Evolutionary conservation across 2,329 filamentous ascomycete genomes (phyloP).

Genomic region (Conoideocrella luteorostrata): DNA sequence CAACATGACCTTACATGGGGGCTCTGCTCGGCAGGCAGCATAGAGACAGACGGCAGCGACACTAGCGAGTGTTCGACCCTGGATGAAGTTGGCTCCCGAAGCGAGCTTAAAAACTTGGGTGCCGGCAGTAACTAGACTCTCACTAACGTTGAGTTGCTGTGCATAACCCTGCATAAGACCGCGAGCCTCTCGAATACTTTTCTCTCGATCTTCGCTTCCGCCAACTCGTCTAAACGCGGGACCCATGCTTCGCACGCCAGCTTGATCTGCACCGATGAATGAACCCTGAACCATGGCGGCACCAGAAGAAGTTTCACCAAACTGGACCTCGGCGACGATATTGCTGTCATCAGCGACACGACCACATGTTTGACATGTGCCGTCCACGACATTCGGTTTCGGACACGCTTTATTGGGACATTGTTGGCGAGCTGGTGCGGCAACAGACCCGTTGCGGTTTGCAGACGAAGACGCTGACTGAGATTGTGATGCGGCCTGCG

Average conservation of each 20-base stretch:
- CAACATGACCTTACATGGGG: conserved; percentile 79
- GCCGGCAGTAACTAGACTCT: conserved; percentile 58
- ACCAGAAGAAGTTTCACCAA: conserved; percentile 80
- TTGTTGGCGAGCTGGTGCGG: conserved; percentile 31
- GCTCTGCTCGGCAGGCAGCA: conserved; percentile 73
- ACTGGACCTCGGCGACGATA: conserved; percentile 87
- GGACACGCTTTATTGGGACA: conserved; percentile 56
- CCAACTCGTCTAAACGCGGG: conserved; percentile 56
- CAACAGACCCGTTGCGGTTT: conserved; percentile 24
- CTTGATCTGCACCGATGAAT: conserved; percentile 80
- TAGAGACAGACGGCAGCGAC: conserved; percentile 91
- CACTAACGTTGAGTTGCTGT: conserved; percentile 51
- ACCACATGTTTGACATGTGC: conserved; percentile 78
- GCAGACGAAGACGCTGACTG: conserved; percentile 20
- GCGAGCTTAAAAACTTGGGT: conserved; percentile 72
- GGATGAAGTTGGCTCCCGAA: conserved; percentile 68
- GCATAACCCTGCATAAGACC: conserved; percentile 57
- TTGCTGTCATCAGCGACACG: conserved; percentile 77
- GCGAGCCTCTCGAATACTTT: conserved; percentile 51
- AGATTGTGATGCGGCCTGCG: conserved; percentile 18
- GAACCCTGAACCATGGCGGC: conserved; percentile 87
- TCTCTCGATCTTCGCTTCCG: conserved; percentile 52
- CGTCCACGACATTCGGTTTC: conserved; percentile 56
- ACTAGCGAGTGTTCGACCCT: conserved; percentile 77
- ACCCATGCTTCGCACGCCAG: conserved; percentile 63